Evolutionary conservation across 768 basidiomycete species (phyloP).

Genomic region (Boletus rubropictus): DNA sequence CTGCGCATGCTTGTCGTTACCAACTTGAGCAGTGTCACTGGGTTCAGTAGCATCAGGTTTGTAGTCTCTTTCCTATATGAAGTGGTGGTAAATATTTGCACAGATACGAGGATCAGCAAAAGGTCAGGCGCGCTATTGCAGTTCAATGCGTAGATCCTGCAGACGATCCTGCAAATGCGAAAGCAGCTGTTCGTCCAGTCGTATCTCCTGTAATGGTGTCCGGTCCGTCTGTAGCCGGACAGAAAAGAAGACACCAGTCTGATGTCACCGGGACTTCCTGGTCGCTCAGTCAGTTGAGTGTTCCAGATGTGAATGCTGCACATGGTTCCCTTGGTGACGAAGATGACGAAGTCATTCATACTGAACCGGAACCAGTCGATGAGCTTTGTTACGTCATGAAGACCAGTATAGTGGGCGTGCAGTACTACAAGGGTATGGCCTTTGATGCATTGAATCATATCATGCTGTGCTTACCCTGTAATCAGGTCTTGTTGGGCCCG

Average conservation of each 20-base stretch:
- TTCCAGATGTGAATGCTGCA: slow-evolving; percentile 15
- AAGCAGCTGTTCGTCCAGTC: slow-evolving; percentile 7
- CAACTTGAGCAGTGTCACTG: slow-evolving; percentile 39
- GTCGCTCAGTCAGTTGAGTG: slow-evolving; percentile 10
- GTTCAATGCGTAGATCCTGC: slow-evolving; percentile 47
- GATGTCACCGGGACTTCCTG: slow-evolving; percentile 17
- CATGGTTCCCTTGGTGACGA: slow-evolving; percentile 32
- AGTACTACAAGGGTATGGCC: slow-evolving; percentile 65
- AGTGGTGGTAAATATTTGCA: background rate
- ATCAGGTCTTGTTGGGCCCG: slow-evolving; percentile 70
- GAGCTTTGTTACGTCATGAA: slow-evolving; percentile 60
- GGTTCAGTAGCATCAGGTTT: slow-evolving; percentile 50
- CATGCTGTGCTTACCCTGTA: slow-evolving; percentile 1
- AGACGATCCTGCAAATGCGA: slow-evolving; percentile 50
- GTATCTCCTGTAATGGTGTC: background rate
- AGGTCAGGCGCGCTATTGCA: slow-evolving; percentile 55
- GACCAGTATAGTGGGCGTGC: slow-evolving; percentile 73
- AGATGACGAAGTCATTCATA: slow-evolving; percentile 35
- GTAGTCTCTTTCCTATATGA: slow-evolving; percentile 8
- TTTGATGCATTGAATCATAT: background rate
- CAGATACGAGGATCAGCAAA: slow-evolving; percentile 58
- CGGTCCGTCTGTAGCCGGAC: slow-evolving; percentile 15
- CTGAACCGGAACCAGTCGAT: slow-evolving; percentile 48
- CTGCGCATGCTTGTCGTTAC: slow-evolving; percentile 44
- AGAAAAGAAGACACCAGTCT: slow-evolving; percentile 42